phyloP scores from a whole-genome alignment of 1,139 yeast genomes.

The Lodderomyces jiufengensis region DNA sequence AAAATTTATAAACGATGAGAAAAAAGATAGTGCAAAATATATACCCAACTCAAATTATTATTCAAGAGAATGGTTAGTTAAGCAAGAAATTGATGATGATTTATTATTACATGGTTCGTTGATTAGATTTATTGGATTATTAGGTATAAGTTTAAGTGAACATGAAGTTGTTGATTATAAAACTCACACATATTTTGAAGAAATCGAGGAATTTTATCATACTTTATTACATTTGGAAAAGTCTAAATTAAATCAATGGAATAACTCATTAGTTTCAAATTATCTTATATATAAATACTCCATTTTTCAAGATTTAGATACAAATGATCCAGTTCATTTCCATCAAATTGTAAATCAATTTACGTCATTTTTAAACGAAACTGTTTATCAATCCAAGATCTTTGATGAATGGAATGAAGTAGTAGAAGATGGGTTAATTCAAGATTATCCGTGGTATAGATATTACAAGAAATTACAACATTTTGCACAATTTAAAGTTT shows the following conservation, averaged over 20 bases:
- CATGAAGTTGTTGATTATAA: slow-evolving; percentile 40
- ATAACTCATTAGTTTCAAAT: slow-evolving; percentile 18
- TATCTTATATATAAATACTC: slow-evolving; percentile 21
- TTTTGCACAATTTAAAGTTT: slow-evolving; percentile 53
- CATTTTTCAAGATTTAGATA: slow-evolving; percentile 21
- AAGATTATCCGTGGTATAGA: slow-evolving; percentile 73
- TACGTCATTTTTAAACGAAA: slow-evolving; percentile 13
- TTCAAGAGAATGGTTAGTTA: slow-evolving; percentile 32
- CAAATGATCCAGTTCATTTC: slow-evolving; percentile 18
- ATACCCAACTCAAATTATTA: slow-evolving; percentile 39
- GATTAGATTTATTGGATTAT: slow-evolving; percentile 36
- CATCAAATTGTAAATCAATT: slow-evolving; percentile 20
- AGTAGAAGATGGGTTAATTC: slow-evolving; percentile 46
- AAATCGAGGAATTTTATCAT: slow-evolving; percentile 19
- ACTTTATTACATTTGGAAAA: slow-evolving; percentile 15
- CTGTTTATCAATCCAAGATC: slow-evolving; percentile 16
- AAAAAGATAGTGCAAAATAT: slow-evolving; percentile 26
- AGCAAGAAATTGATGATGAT: slow-evolving; percentile 27
- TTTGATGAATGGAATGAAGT: slow-evolving; percentile 36
- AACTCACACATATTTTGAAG: slow-evolving; percentile 21
- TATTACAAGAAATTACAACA: slow-evolving; percentile 53
- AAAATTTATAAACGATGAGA: slow-evolving; percentile 31
- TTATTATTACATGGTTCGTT: slow-evolving; percentile 36
- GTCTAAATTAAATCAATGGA: slow-evolving; percentile 21
- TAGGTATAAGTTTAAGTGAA: slow-evolving; percentile 37